Evolutionary conservation across 345 rosid species (phyloP).

Genomic region (Theobroma cacao): DNA sequence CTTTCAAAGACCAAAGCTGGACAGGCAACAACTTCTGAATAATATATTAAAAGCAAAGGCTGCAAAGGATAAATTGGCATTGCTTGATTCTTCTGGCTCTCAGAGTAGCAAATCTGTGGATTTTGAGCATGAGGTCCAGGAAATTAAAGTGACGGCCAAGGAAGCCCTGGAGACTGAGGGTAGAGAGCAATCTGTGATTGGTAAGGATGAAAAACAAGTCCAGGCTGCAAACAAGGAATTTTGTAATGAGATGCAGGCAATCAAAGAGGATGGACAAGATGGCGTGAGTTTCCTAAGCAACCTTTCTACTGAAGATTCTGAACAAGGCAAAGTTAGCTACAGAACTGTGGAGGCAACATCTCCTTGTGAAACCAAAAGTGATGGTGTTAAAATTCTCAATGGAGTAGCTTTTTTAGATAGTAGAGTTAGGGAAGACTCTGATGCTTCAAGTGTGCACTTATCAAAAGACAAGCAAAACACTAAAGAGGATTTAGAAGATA

Average conservation of each 20-base stretch:
- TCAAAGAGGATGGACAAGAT: conserved; percentile 19
- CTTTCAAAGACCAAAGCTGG: conserved; percentile 58
- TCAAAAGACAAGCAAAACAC: conserved; percentile 24
- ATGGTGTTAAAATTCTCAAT: conserved; percentile 17
- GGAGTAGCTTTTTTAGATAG: conserved; percentile 27
- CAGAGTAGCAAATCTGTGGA: conserved; percentile 24
- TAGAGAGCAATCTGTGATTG: conserved; percentile 25
- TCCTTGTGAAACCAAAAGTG: conserved; percentile 10
- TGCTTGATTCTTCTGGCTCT: conserved; percentile 33
- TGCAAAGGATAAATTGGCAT: conserved; percentile 28
- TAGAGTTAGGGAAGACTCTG: conserved; percentile 25
- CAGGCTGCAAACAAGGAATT: conserved; percentile 14
- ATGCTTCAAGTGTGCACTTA: conserved; percentile 21
- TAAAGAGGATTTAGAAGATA: conserved; percentile 12
- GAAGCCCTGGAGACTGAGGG: conserved; percentile 47
- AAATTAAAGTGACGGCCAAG: conserved; percentile 59
- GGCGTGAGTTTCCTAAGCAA: conserved; percentile 17
- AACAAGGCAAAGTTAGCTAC: conserved; percentile 17
- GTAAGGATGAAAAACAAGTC: conserved; percentile 34
- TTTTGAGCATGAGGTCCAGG: conserved; percentile 40
- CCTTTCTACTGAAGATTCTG: conserved; percentile 20
- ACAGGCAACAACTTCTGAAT: conserved; percentile 49
- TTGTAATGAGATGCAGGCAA: conserved; percentile 13
- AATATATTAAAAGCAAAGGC: conserved; percentile 44
- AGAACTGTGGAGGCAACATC: conserved; percentile 13